Evolutionary conservation across 164 flowering plant genomes (phyloP).

Genomic region (Vitis vinifera): ASM3070453v1 NC_081811.1:5297001-5297500

Average conservation of each 20-base stretch:
- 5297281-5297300: constrained; percentile 17
- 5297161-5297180: not conserved
- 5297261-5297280: constrained; percentile 68
- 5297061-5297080: not conserved
- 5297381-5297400: too few species aligned
- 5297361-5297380: constrained; percentile 40
- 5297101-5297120: constrained; percentile 36
- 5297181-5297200: not conserved
- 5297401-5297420: too few species aligned
- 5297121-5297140: constrained; percentile 79
- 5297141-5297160: constrained; percentile 36
- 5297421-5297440: too few species aligned
- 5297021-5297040: not conserved
- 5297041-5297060: not conserved
- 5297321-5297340: constrained; percentile 1
- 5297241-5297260: constrained; percentile 94
- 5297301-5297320: constrained; percentile 13
- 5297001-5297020: not conserved
- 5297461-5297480: constrained; percentile 59
- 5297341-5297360: constrained; percentile 42
- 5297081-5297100: constrained; percentile 59
- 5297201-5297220: not conserved
- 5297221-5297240: constrained; percentile 76
- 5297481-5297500: constrained; percentile 79
- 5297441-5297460: not conserved